Conservation (phyloP, 805 yeast species). For the Phaffomyces opuntiae region DNA sequence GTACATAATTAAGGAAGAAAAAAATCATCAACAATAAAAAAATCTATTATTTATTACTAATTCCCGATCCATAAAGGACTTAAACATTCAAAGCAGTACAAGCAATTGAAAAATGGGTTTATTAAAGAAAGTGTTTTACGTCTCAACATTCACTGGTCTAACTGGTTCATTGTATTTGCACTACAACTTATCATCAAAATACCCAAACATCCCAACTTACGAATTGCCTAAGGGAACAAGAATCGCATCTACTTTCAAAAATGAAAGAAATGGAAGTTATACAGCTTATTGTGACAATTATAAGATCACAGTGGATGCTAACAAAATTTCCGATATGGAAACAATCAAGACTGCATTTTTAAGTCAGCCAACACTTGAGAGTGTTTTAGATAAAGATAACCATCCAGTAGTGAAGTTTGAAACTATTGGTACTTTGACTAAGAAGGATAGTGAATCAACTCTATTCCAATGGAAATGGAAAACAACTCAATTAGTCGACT, state of each 20-base stretch:
- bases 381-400: background rate
- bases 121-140: slow-evolving; percentile 9
- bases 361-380: background rate
- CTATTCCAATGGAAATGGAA: slow-evolving; percentile 5
- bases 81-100: too few species aligned
- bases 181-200: slow-evolving; percentile 8
- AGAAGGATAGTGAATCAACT: background rate
- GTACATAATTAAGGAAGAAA: too few species aligned
- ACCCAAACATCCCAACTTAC: slow-evolving; percentile 15
- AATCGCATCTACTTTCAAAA: slow-evolving; percentile 7
- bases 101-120: slow-evolving; percentile 2
- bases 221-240: slow-evolving; percentile 14
- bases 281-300: slow-evolving; percentile 18
- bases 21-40: too few species aligned
- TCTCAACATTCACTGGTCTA: slow-evolving; percentile 5
- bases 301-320: slow-evolving; percentile 8
- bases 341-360: slow-evolving; percentile 1
- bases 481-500: background rate
- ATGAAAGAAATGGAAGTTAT: slow-evolving; percentile 2
- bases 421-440: background rate
- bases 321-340: background rate
- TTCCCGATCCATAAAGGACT: too few species aligned
- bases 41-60: too few species aligned
- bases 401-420: background rate
- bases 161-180: slow-evolving; percentile 16